Percentiles rank a stretch among this genome's conserved stretches.
Evolutionary conservation across 768 basidiomycete genomes (phyloP).

Genomic region (Trametes coccinea): DNA sequence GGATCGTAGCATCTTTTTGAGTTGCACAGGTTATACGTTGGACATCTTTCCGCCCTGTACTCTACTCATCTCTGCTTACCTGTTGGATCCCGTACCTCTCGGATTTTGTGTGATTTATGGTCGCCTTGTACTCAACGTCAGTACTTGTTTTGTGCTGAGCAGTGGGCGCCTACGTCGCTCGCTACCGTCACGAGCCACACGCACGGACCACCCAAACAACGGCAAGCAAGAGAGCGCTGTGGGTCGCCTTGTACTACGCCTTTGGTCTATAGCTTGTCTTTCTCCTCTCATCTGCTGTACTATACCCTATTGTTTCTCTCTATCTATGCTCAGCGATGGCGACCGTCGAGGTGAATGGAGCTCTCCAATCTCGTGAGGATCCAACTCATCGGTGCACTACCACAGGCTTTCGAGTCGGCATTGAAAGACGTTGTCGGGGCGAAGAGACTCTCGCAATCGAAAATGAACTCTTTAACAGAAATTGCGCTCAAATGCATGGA

Average conservation of each 20-base stretch:
- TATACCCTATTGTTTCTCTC: background rate
- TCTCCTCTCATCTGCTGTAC: background rate
- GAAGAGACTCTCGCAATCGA: conserved; percentile 84
- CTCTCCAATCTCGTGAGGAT: background rate
- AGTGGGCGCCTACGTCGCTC: background rate
- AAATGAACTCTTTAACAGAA: conserved; percentile 77
- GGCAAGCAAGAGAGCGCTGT: conserved; percentile 3
- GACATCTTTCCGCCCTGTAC: background rate
- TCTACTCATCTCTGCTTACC: conserved; percentile 4
- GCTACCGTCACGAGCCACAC: conserved; percentile 12
- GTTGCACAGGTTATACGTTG: background rate
- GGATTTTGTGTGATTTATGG: too few relatives aligned
- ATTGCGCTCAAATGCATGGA: conserved; percentile 76
- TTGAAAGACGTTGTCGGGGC: conserved; percentile 81
- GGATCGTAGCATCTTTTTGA: conserved; percentile 1
- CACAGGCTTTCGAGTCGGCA: conserved; percentile 76
- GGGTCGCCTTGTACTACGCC: too few relatives aligned
- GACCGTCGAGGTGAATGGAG: conserved; percentile 6
- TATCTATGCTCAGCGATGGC: conserved; percentile 13
- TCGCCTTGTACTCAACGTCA: too few relatives aligned
- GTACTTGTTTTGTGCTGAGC: background rate
- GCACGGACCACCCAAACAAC: conserved; percentile 26
- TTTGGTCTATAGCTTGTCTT: background rate
- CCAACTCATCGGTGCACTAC: background rate
- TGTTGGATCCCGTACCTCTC: background rate